A percentile compares a stretch with the other conserved stretches of the same genome.
These are phyloP conservation scores for Amborella trichopoda DNA, from an alignment of 164 flowering plant genomes.

Conservation along the genomic window DNA sequence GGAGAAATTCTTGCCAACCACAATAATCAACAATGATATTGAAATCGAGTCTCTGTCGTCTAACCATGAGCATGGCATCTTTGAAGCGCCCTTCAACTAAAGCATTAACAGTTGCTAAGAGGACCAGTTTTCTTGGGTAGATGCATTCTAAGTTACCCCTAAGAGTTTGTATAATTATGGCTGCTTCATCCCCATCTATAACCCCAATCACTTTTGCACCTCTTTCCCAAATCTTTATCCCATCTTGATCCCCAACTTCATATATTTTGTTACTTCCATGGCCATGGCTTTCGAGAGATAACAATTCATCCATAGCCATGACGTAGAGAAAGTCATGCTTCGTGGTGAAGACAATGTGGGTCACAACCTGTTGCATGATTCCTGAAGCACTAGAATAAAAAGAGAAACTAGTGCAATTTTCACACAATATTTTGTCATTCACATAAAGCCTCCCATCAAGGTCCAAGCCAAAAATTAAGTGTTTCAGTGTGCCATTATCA, in stretches of 20 bases:
- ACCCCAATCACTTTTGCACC: conserved; percentile 77
- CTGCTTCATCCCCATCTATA: conserved; percentile 90
- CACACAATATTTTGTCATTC: conserved; percentile 47
- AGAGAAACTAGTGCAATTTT: conserved; percentile 76
- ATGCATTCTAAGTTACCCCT: conserved; percentile 90
- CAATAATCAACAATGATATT: conserved; percentile 74
- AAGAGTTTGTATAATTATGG: conserved; percentile 63
- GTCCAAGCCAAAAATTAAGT: conserved; percentile 71
- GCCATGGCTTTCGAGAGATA: conserved; percentile 20
- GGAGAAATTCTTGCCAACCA: conserved; percentile 68
- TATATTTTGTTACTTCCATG: conserved; percentile 33
- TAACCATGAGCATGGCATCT: conserved; percentile 86
- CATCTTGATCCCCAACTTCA: conserved; percentile 31
- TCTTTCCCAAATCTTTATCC: conserved; percentile 76
- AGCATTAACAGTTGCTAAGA: conserved; percentile 67
- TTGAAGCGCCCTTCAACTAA: conserved; percentile 63
- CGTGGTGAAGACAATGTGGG: conserved; percentile 75
- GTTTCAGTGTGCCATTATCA: conserved; percentile 24
- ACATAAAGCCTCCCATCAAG: conserved; percentile 52
- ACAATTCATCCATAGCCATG: conserved; percentile 40
- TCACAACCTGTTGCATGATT: conserved; percentile 20
- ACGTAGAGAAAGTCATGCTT: conserved; percentile 77
- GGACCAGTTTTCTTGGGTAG: conserved; percentile 83
- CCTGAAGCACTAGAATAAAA: conserved; percentile 57
- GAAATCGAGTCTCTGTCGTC: conserved; percentile 88